Evolutionary conservation across 768 basidiomycete species (phyloP).

Genomic region (Pleurotus sapidus): DNA sequence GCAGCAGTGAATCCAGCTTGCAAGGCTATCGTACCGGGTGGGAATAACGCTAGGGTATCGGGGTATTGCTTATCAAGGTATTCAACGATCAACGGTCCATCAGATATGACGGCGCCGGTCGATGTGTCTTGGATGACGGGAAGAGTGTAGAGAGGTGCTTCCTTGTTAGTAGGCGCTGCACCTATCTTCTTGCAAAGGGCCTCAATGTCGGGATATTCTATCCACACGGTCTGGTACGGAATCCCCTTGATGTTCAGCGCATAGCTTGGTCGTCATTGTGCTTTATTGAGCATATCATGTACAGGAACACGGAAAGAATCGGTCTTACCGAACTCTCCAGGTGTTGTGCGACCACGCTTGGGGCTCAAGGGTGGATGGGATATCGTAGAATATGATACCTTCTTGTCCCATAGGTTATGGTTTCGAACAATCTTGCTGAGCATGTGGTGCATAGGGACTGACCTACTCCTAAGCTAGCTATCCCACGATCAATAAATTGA

Average conservation of each 20-base stretch:
- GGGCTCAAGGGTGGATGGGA: slow-evolving; percentile 28
- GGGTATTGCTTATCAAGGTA: slow-evolving; percentile 43
- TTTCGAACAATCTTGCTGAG: no score
- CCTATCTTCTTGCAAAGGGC: slow-evolving; percentile 26
- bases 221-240: slow-evolving; percentile 34
- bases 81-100: slow-evolving; percentile 34
- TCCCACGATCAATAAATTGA: no score
- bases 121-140: slow-evolving; percentile 37
- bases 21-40: neutral
- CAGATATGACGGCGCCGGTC: slow-evolving; percentile 28
- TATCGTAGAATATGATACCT: slow-evolving; percentile 41
- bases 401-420: neutral
- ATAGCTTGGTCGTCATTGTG: neutral
- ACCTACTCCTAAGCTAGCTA: no score
- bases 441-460: no score
- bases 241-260: slow-evolving; percentile 18
- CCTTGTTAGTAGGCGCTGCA: slow-evolving; percentile 22
- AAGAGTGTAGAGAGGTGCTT: slow-evolving; percentile 28
- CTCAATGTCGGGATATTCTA: slow-evolving; percentile 39
- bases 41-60: slow-evolving; percentile 5
- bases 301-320: neutral
- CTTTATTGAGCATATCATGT: neutral
- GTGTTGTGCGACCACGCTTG: slow-evolving; percentile 25
- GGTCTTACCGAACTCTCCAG: neutral
- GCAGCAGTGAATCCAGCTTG: neutral